Conservation (phyloP, 805 yeast genomes). For the Wickerhamomyces alni region DNA sequence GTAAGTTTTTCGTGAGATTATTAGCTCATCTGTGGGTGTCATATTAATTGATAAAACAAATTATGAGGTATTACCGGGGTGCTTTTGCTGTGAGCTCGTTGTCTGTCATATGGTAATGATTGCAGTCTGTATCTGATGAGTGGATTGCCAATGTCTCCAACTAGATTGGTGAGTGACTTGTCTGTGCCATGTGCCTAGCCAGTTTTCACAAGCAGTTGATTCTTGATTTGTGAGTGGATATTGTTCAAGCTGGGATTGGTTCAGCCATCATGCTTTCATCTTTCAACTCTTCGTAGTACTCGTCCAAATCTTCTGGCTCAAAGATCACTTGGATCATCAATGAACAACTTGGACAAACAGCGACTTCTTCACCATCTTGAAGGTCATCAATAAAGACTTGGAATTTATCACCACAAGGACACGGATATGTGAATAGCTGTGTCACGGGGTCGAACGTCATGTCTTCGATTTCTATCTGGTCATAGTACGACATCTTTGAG, state of each 20-base stretch:
- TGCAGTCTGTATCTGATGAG: no score
- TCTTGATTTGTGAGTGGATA: no score
- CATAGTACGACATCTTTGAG: conserved; percentile 58
- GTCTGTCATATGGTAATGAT: no score
- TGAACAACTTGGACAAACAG: conserved; percentile 95
- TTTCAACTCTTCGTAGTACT: conserved; percentile 32
- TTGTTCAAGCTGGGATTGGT: conserved; percentile 15
- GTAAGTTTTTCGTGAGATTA: no score
- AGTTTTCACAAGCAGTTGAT: no score
- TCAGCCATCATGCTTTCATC: conserved; percentile 13
- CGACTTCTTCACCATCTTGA: conserved; percentile 86
- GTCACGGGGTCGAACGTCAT: conserved; percentile 84
- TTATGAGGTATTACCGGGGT: no score
- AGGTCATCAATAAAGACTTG: conserved; percentile 82
- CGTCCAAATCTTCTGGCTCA: conserved; percentile 50
- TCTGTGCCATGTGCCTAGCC: no score
- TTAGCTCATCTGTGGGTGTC: no score
- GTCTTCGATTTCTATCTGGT: conserved; percentile 95
- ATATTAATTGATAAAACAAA: no score
- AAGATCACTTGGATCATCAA: conserved; percentile 88
- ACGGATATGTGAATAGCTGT: conserved; percentile 85
- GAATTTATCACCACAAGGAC: conserved; percentile 97
- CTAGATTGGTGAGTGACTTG: no score
- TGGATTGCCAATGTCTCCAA: no score
- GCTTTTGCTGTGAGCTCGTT: no score